phyloP scores from a whole-genome alignment of 305 asterid species.

The Solanum hybrid region DNA sequence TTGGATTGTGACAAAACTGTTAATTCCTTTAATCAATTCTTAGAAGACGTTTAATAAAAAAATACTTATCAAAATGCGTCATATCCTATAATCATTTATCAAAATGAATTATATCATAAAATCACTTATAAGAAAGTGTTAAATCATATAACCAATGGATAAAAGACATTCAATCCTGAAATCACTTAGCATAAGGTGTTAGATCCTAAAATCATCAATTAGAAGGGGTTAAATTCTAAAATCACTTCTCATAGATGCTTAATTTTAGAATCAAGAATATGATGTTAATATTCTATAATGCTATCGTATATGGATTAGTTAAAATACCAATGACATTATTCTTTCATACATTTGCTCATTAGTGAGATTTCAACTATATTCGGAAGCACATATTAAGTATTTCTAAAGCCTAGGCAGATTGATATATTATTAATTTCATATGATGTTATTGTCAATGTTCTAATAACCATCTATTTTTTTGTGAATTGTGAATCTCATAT shows the following conservation, averaged over 20 bases:
- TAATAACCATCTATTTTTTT: not conserved
- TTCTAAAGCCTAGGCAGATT: not conserved
- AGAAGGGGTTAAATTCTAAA: not conserved
- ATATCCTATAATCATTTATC: not conserved
- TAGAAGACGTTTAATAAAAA: not conserved
- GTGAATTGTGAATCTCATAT: not conserved
- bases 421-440: not conserved
- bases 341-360: not conserved
- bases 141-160: not conserved
- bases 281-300: not conserved
- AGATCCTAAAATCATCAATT: not conserved
- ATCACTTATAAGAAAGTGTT: not conserved
- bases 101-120: not conserved
- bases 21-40: not conserved
- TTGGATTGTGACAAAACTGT: not conserved
- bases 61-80: not conserved
- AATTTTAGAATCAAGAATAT: not conserved
- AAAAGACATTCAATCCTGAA: not conserved
- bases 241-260: not conserved
- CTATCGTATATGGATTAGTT: not conserved
- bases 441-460: not conserved
- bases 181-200: not conserved
- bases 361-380: not conserved
- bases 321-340: not conserved
- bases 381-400: not conserved